Evolutionary conservation across 1,284 basidiomycete species (phyloP).

Genomic region (Gomphus bonarii): DNA sequence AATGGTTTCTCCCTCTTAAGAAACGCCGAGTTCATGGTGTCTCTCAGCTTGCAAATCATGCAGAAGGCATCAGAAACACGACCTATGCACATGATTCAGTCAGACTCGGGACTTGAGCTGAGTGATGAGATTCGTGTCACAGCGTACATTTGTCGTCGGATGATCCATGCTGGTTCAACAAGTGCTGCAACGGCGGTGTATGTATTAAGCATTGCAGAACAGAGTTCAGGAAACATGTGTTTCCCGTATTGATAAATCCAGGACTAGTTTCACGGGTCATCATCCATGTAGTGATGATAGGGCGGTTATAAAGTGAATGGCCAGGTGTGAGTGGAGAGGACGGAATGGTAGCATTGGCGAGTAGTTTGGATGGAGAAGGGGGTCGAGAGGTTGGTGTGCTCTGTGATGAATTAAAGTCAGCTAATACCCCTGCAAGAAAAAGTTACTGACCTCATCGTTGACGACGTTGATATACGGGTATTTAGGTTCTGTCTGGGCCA

Average conservation of each 20-base stretch:
- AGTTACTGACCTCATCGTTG: background rate
- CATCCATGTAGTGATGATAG: conserved; percentile 8
- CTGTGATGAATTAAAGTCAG: background rate
- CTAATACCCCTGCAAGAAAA: background rate
- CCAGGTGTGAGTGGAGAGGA: conserved; percentile 38
- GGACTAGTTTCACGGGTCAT: conserved; percentile 29
- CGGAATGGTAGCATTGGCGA: background rate
- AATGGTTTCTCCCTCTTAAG: conserved; percentile 32
- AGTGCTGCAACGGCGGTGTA: conserved; percentile 79
- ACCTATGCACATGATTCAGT: conserved; percentile 31
- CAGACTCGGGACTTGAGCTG: background rate
- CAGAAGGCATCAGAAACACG: conserved; percentile 49
- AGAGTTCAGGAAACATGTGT: conserved; percentile 97
- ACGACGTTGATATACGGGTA: conserved; percentile 65
- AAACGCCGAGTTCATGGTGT: conserved; percentile 44
- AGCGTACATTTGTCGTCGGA: conserved; percentile 38
- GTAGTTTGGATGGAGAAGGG: background rate
- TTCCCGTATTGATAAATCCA: conserved; percentile 87
- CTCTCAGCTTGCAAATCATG: conserved; percentile 63
- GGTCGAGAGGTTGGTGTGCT: background rate
- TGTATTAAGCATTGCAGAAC: conserved; percentile 91
- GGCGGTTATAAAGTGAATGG: conserved; percentile 19
- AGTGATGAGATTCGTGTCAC: background rate
- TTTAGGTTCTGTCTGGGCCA: conserved; percentile 58
- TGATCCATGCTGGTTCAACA: conserved; percentile 47